phyloP scores from a whole-genome alignment of 1,284 basidiomycete genomes.

The Crepidotus sp. region DNA sequence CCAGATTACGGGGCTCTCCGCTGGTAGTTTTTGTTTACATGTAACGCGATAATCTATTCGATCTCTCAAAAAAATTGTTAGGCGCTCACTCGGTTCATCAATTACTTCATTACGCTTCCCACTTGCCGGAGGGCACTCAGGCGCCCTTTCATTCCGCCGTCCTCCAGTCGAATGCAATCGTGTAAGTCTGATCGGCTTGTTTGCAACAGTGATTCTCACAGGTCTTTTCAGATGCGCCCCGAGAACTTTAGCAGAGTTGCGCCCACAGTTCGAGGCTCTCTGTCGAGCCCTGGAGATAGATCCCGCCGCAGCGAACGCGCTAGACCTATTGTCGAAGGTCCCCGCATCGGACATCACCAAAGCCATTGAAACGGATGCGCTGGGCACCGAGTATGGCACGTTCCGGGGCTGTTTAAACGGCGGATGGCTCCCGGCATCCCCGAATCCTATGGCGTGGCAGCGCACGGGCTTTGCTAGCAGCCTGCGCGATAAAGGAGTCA shows the following conservation, averaged over 20 bases:
- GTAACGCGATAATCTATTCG: background rate
- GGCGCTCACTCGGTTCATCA: slow-evolving; percentile 72
- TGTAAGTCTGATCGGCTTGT: slow-evolving; percentile 31
- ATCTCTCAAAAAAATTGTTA: slow-evolving; percentile 19
- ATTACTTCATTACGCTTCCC: slow-evolving; percentile 60
- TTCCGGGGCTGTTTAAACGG: slow-evolving; percentile 60
- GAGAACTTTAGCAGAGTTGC: slow-evolving; percentile 48
- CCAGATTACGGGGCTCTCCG: slow-evolving; percentile 59
- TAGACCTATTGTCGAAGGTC: slow-evolving; percentile 36
- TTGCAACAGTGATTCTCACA: background rate
- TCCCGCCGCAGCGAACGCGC: slow-evolving; percentile 37
- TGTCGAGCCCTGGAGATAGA: slow-evolving; percentile 48
- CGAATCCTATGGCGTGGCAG: slow-evolving; percentile 61
- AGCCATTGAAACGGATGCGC: slow-evolving; percentile 45
- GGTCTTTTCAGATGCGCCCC: slow-evolving; percentile 31
- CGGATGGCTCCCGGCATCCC: slow-evolving; percentile 42
- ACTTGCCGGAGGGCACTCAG: slow-evolving; percentile 43
- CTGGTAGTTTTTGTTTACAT: slow-evolving; percentile 37
- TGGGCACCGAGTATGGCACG: slow-evolving; percentile 46
- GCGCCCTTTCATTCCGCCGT: slow-evolving; percentile 61
- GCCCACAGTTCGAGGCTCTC: slow-evolving; percentile 54
- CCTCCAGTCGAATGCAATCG: slow-evolving; percentile 66
- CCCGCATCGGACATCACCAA: slow-evolving; percentile 43
- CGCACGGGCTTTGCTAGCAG: slow-evolving; percentile 50
- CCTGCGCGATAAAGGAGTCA: slow-evolving; percentile 50